Base-by-base conservation (phyloP, 2,329 filamentous ascomycete species). In the Xylariaceae sp. region DNA sequence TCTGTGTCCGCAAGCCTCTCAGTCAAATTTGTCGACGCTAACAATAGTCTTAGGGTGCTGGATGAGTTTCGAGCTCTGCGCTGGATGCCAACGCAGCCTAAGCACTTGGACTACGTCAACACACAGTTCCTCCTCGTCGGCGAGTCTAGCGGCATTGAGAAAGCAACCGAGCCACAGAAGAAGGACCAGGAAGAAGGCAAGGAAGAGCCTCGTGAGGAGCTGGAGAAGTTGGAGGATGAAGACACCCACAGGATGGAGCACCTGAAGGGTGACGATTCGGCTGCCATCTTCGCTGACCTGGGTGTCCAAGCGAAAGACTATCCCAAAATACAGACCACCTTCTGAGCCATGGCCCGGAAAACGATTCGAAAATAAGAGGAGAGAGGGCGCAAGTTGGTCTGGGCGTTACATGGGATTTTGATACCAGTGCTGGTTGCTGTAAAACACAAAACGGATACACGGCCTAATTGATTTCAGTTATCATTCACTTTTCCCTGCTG, bases 111-210 rank as follows among this genome's bases (percentile, higher is more conserved):
- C 47, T 86, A 84, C 51, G 69, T 69, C 21, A 83, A 85, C 44
- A 74, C 82, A 0, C 85, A 94, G 52, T 70, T 94, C 34, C 61
- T 94, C 8, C 68, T 94, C 36, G 80, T 94, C 28, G 87, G 88
- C 5, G 77, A 86, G 47, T 70, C 70, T 1, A 63, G 73, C 1
- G 72, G 72, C 3, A 50, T 75, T 5, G 62, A 67, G 4, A 74
- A 72, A 39, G 78, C 76, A 0, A 60, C 75, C 0, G 68, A 78
- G 46, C 61, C 64, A 7, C 63, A 70, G 17, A 66, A 68, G 3
- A 63, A 67, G 15, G 77, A 80, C 43, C 60, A 80, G 47, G 62
- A 80, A 47, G 64, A 73, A 5, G 65, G 65, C 12, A 77, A 80
- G 47, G 72, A 78, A 42, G 72, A 77, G 2, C 79, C 82, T 0